Evolutionary conservation across 1,284 basidiomycete species (phyloP), one percentile per base, ranked within the genome.

Genomic region (Abortiporus biennis): DNA sequence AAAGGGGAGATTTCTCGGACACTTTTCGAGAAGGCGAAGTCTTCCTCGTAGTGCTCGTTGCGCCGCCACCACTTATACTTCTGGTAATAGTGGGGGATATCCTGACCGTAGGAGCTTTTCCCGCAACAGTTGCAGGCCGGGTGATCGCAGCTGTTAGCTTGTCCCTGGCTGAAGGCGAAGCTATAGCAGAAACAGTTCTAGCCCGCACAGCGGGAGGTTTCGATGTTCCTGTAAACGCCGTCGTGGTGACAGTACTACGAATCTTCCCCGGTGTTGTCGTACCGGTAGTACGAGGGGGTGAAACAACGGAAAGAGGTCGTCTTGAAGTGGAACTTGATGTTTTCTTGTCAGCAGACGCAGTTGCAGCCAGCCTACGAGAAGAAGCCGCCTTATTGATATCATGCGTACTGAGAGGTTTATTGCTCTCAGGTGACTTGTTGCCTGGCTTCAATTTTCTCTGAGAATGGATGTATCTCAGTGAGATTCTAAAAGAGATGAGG

Each of bases 331-430:
- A 11, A 30, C 24, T 24, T 20, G 41, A 11, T 4, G 27, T 15
- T 24, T 52, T 53, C 46, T 49, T 54, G 2, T 40, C 19, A 12
- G 42, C 12, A 4, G 19, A 37, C 3, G 35, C 20, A 9, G 40
- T 19, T 2, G 50, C 29, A 15, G 46, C 29, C n/a, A n/a, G n/a
- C 8, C 27, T 29, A 16, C 50, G 38, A 9, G 49, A 49, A 6
- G 36, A n/a, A 11, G 40, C 38, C 4, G 47, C 47, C 40, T 54
- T 55, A 45, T 54, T 54, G 1, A 49, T 47, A 43, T 62, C 51
- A n/a, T 54, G 54, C 33, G 51, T 46, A n/a, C 49, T 36, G 32
- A 58, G 44, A 19, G 52, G 55, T 44, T 53, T 56, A 8, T 45
- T 2, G 27, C 27, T 29, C n/a, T 29, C 9, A n/a, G 27, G 27